Percentiles rank a stretch among this genome's conserved stretches.
phyloP scores from a whole-genome alignment of 352 stramenopile genomes.

The Phytophthora pistaciae region DNA sequence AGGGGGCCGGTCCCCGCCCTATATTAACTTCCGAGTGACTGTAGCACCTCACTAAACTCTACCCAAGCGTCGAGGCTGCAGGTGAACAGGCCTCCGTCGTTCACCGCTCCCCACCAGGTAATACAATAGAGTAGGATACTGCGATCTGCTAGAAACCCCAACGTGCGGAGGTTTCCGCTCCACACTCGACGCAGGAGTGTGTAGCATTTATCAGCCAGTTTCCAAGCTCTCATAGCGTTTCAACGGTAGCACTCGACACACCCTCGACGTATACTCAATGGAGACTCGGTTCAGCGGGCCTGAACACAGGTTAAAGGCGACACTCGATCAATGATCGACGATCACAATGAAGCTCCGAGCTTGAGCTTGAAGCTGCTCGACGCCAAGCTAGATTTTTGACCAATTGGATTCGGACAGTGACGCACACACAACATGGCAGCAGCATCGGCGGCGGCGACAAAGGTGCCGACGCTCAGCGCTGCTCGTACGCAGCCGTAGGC shows the following conservation, averaged over 20 bases:
- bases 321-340: not conserved
- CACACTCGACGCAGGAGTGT: not conserved
- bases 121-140: not conserved
- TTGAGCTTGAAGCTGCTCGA: not conserved
- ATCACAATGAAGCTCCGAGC: not conserved
- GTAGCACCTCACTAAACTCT: too few species aligned
- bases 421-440: not conserved
- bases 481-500: not conserved
- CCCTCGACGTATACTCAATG: not conserved
- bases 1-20: constrained; percentile 62
- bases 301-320: not conserved
- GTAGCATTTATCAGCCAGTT: not conserved
- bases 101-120: too few species aligned
- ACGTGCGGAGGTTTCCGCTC: not conserved
- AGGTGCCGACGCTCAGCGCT: constrained; percentile 15
- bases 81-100: too few species aligned
- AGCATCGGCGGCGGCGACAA: constrained; percentile 12
- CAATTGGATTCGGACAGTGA: constrained; percentile 14
- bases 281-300: not conserved
- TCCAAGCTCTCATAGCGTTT: not conserved
- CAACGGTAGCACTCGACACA: constrained; percentile 1
- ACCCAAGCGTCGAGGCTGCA: too few species aligned
- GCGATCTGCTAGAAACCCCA: not conserved
- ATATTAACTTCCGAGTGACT: not conserved
- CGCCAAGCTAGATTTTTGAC: constrained; percentile 12